Base-by-base conservation (phyloP, 2,329 filamentous ascomycete genomes). In the Pseudogymnoascus sp. region DNA sequence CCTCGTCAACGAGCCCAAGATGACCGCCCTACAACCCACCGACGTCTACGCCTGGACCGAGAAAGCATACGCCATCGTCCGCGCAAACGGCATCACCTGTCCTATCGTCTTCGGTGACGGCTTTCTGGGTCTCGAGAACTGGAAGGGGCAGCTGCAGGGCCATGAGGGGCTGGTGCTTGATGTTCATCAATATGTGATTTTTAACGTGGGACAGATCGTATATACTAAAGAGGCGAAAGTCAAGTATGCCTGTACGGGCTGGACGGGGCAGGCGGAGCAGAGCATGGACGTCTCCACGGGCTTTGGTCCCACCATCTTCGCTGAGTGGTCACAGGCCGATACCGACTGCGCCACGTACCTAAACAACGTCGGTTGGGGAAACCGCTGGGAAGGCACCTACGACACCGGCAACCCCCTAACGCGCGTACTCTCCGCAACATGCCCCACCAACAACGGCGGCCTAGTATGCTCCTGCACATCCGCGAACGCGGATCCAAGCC, bases 171-270 rank as follows among this genome's bases (percentile, higher is more conserved):
- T 97, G 67, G 84, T 96, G 16, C 85, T 99, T n/a, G 95, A 99
- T 76, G 95, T 96, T 38, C 95, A 99, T 77, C 93, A 97, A 76
- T 99, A 99, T 75, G 91, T 96, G 72, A 97, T 97, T 75, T 99
- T 99, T 83, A 97, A 99, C 81, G 85, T 85, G 40, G 87, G 89
- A 68, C 91, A 96, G 75, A 89, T 99, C 72, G 84, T 85, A 59
- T 88, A 89, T 72, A 88, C 88, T 63, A 95, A 97, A 78, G 82
- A 87, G 63, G 83, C 88, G 68, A 97, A 97, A 78, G 82, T 97
- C 64, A 81, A 89, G 65, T 96, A 96, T 73, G 91, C 93, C 3
- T 99, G 95, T 78, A 79, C 83, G 16, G 91, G 87, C 62, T 99
- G 95, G 95, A 89, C 90, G 3, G 74, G 87, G 69, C 92, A 97